A percentile compares a stretch with the other conserved stretches of the same genome.
Evolutionary conservation across 192 early-diverging fungal genomes (phyloP).

Genomic region (Phycomyces blakesleeanus): DNA sequence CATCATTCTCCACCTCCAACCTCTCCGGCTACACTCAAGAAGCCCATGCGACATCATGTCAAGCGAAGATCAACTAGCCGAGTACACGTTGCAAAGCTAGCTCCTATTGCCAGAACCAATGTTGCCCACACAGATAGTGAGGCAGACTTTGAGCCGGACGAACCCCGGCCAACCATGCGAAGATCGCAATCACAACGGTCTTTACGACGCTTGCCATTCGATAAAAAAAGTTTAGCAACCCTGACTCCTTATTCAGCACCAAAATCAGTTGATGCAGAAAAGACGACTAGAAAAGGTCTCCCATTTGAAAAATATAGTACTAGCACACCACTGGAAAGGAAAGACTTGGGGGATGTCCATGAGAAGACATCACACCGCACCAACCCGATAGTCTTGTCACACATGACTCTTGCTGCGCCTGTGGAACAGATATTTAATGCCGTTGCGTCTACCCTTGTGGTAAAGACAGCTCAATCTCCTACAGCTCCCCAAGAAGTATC

Average conservation of each 20-base stretch:
- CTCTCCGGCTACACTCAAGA: constrained; percentile 3
- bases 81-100: constrained; percentile 25
- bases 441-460: background rate
- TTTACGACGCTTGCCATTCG: constrained; percentile 10
- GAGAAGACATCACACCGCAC: background rate
- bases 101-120: constrained; percentile 15
- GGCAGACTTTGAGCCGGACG: background rate
- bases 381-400: background rate
- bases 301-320: background rate
- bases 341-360: too few species aligned
- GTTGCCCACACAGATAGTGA: constrained; percentile 10
- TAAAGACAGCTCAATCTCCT: background rate
- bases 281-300: too few species aligned
- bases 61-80: constrained; percentile 24
- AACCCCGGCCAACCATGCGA: background rate
- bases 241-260: background rate
- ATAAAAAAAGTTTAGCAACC: constrained; percentile 8
- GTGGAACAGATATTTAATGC: constrained; percentile 10
- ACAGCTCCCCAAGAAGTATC: background rate
- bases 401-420: constrained; percentile 4
- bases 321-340: background rate
- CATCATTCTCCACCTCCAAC: background rate
- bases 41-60: constrained; percentile 21
- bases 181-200: constrained; percentile 8
- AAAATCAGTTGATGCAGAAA: constrained; percentile 2